Evolutionary conservation across 305 asterid genomes (phyloP).

Genomic region (Salvia sclarea): DNA sequence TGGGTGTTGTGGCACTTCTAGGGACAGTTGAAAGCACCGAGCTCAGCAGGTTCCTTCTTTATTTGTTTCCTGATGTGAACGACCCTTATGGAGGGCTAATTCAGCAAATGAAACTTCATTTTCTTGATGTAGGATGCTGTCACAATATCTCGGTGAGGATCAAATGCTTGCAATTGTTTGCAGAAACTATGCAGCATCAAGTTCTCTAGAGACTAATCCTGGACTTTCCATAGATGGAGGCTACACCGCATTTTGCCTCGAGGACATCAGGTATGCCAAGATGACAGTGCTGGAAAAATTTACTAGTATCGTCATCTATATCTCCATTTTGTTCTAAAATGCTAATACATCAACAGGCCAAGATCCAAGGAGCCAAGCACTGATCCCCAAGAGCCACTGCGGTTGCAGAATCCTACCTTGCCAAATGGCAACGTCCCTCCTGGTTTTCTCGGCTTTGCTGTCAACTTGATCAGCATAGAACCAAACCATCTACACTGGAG

Average conservation of each 20-base stretch:
- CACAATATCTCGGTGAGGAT: slow-evolving; percentile 63
- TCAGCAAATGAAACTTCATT: not conserved
- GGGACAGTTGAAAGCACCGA: slow-evolving; percentile 51
- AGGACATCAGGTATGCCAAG: slow-evolving; percentile 48
- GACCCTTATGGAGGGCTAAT: not conserved
- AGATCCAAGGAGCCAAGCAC: slow-evolving; percentile 16
- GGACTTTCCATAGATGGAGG: slow-evolving; percentile 42
- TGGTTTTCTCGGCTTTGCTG: slow-evolving; percentile 59
- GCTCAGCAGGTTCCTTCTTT: slow-evolving; percentile 57
- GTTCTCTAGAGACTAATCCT: slow-evolving; percentile 34
- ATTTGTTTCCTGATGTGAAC: not conserved
- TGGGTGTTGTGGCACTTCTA: slow-evolving; percentile 65
- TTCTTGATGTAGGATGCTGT: slow-evolving; percentile 48
- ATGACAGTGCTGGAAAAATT: not conserved
- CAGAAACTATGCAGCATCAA: slow-evolving; percentile 44
- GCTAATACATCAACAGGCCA: slow-evolving; percentile 40
- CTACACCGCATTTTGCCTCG: slow-evolving; percentile 47
- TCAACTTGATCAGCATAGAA: slow-evolving; percentile 48
- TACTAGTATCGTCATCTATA: not conserved
- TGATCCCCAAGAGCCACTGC: slow-evolving; percentile 39
- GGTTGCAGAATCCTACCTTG: slow-evolving; percentile 42
- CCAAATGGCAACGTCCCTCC: slow-evolving; percentile 44
- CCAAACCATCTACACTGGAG: slow-evolving; percentile 31
- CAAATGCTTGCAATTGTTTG: slow-evolving; percentile 69
- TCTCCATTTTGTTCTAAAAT: not conserved